Evolutionary conservation across 345 rosid species (phyloP), one percentile per base, ranked within the genome.

Genomic region (Pseudoturritis turrita): DNA sequence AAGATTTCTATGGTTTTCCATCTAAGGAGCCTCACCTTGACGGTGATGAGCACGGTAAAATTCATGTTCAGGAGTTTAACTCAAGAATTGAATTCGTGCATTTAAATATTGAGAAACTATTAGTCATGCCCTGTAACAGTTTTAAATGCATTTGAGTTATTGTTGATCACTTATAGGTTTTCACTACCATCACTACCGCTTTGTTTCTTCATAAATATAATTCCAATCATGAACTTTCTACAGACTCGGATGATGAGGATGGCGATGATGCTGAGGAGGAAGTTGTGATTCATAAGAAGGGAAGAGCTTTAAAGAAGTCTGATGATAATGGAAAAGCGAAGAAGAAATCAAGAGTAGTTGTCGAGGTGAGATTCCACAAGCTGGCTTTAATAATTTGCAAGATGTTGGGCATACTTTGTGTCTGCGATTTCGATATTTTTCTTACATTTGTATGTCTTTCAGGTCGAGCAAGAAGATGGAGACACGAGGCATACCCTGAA

Each of bases 311-410:
- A 19, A 70, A 64, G 70, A 85, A 83, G 73, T 66, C 63, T 44
- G 89, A 77, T 68, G 87, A 81, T 51, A 79, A 69, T 55, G 70
- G 68, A 63, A 88, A 87, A 78, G 31, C 67, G 8, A 92, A 85
- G 86, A 91, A 88, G 82, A 89, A 82, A 81, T 70, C 91, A 46
- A 88, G 83, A 75, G 90, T 92, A 22, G 76, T 81, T 46, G 89
- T 89, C 22, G 98, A 92, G 92, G 98, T 92, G 79, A 87, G 74
- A 52, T 21, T 58, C 61, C 62, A 68, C 36, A 43, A 56, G 3
- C 7, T 49, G 15, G 36, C 35, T 28, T 56, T 14, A 21, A 40
- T 9, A 45, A 26, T 17, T 41, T 3, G 1, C 14, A 14, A 53
- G 10, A 26, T 75, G 37, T 10, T 44, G 37, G 21, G 65, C 8